Percentiles rank a stretch among this genome's conserved stretches.
Conservation (phyloP, 148 eudicot genomes). For the Nyssa sinensis region DNA sequence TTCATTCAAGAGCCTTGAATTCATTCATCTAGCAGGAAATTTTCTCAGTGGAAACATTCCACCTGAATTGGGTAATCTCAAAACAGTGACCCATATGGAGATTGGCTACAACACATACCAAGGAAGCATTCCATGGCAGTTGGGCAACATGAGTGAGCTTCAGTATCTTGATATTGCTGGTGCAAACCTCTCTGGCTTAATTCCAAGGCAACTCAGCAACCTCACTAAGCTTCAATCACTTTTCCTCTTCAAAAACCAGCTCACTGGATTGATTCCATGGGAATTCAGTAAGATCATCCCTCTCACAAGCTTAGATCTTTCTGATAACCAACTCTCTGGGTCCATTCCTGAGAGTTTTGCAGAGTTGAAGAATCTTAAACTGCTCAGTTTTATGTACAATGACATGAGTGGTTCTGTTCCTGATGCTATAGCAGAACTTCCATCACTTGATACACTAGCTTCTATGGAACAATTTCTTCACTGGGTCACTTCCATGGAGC, state of each 20-base stretch:
- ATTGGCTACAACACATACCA: slow-evolving; percentile 85
- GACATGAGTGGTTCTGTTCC: slow-evolving; percentile 78
- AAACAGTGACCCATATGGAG: slow-evolving; percentile 83
- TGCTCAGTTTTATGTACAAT: slow-evolving; percentile 88
- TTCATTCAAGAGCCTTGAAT: slow-evolving; percentile 59
- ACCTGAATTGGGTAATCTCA: slow-evolving; percentile 60
- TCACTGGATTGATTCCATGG: slow-evolving; percentile 61
- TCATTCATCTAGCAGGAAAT: slow-evolving; percentile 88
- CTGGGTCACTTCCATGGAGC: slow-evolving; percentile 70
- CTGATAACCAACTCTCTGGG: slow-evolving; percentile 82
- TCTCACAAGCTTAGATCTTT: slow-evolving; percentile 84
- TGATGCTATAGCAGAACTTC: slow-evolving; percentile 67
- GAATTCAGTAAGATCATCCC: slow-evolving; percentile 58
- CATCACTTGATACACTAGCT: slow-evolving; percentile 72
- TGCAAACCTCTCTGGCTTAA: slow-evolving; percentile 75
- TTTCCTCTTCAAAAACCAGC: slow-evolving; percentile 79
- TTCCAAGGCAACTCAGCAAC: slow-evolving; percentile 64
- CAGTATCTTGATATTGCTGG: slow-evolving; percentile 94
- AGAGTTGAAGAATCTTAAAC: slow-evolving; percentile 56
- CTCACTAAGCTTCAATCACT: slow-evolving; percentile 75
- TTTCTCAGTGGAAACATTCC: slow-evolving; percentile 67
- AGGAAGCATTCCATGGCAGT: slow-evolving; percentile 71
- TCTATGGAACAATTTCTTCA: slow-evolving; percentile 81
- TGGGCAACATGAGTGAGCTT: slow-evolving; percentile 83
- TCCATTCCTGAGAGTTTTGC: slow-evolving; percentile 74